Percentiles rank a stretch among this genome's conserved stretches.
Evolutionary conservation across 768 basidiomycete genomes (phyloP).

Genomic region (Pulveroboletus frians): DNA sequence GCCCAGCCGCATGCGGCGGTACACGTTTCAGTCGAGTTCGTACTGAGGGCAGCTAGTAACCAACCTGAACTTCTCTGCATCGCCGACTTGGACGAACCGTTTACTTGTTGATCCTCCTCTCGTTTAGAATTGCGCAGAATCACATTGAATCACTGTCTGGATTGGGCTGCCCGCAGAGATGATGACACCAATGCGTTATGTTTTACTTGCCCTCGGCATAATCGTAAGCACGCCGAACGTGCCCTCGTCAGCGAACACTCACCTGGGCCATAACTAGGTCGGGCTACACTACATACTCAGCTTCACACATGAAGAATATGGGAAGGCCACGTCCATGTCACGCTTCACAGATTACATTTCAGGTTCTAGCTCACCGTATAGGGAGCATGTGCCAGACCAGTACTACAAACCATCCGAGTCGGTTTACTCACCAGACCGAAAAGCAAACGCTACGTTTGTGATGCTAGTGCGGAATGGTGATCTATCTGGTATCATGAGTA

Average conservation of each 20-base stretch:
- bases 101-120: background rate
- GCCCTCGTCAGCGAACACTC: slow-evolving; percentile 1
- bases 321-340: slow-evolving; percentile 38
- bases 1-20: background rate
- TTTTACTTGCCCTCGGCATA: slow-evolving; percentile 42
- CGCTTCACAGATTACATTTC: slow-evolving; percentile 25
- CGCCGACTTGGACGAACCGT: background rate
- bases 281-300: slow-evolving; percentile 39
- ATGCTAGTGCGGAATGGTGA: slow-evolving; percentile 72
- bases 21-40: background rate
- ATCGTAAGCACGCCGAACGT: slow-evolving; percentile 36
- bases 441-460: slow-evolving; percentile 80
- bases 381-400: slow-evolving; percentile 53
- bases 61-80: background rate
- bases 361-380: slow-evolving; percentile 41
- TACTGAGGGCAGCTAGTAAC: slow-evolving; percentile 5
- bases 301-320: slow-evolving; percentile 40
- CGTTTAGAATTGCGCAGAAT: too few relatives aligned
- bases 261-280: slow-evolving; percentile 24
- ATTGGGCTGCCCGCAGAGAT: slow-evolving; percentile 29
- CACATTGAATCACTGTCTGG: background rate
- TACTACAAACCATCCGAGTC: slow-evolving; percentile 45
- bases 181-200: slow-evolving; percentile 59
- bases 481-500: slow-evolving; percentile 50
- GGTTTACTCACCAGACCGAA: slow-evolving; percentile 42